Conservation (phyloP, 169 alveolate species). For the Cryptosporidium muris region DNA sequence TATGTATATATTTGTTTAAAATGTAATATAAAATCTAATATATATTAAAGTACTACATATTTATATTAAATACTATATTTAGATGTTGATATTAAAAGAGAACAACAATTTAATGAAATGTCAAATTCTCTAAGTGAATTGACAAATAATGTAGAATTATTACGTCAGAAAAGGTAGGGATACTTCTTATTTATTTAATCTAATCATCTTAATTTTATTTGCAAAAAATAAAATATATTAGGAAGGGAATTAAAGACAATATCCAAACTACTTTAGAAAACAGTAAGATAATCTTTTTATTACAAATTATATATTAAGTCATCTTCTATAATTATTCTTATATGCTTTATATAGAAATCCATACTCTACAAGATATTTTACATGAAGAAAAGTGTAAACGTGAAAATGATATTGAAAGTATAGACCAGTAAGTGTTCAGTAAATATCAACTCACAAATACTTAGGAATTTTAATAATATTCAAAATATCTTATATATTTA, state of each 20-base stretch:
- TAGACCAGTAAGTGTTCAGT: constrained; percentile 49
- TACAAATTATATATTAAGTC: background rate
- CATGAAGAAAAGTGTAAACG: constrained; percentile 24
- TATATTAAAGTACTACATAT: too few species aligned
- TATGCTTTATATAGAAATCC: background rate
- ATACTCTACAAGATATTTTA: background rate
- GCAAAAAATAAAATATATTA: background rate
- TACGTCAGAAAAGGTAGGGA: constrained; percentile 48
- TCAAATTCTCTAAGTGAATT: constrained; percentile 47
- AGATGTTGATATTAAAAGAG: constrained; percentile 30
- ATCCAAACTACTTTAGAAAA: background rate
- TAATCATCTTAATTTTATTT: background rate
- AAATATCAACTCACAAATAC: background rate
- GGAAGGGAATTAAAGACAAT: constrained; percentile 3
- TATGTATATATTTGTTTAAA: too few species aligned
- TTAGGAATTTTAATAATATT: background rate
- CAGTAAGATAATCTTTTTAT: constrained; percentile 2
- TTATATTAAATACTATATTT: too few species aligned
- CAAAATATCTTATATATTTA: background rate
- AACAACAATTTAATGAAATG: constrained; percentile 37
- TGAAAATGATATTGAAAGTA: constrained; percentile 8
- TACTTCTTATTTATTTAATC: background rate
- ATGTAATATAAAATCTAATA: too few species aligned
- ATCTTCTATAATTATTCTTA: background rate
- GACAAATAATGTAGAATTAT: constrained; percentile 36